Conservation (phyloP, 805 yeast genomes). For the Yamadazyma takamatsuzukensis region DNA sequence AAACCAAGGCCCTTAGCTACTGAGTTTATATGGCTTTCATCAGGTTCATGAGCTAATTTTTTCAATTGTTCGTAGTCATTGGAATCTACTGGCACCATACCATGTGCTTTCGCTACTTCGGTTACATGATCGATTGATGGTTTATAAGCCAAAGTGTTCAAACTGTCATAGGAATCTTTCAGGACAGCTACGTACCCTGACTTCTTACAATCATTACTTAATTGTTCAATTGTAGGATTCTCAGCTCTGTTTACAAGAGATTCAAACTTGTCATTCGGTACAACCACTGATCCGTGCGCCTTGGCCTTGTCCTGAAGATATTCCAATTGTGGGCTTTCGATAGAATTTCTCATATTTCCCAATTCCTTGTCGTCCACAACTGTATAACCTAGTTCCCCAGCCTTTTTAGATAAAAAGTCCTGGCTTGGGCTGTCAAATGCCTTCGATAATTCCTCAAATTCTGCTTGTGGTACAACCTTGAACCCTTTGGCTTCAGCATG, state of each 20-base stretch:
- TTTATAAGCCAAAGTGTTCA: conserved; percentile 6
- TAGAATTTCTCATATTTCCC: conserved; percentile 5
- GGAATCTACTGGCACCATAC: conserved; percentile 3
- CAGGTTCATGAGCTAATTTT: conserved; percentile 20
- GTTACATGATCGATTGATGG: conserved; percentile 9
- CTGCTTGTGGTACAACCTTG: conserved; percentile 15
- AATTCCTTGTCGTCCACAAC: conserved; percentile 3
- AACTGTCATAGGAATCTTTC: conserved; percentile 11
- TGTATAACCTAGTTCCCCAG: conserved; percentile 9
- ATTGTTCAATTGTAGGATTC: conserved; percentile 8
- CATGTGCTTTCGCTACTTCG: conserved; percentile 2
- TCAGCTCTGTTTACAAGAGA: conserved; percentile 4
- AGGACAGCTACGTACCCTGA: conserved; percentile 17
- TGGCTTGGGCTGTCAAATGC: conserved; percentile 17
- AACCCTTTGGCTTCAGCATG: conserved; percentile 19
- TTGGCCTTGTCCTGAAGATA: conserved; percentile 7
- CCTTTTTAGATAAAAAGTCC: conserved; percentile 14
- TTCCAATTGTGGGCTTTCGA: conserved; percentile 8
- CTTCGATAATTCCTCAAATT: conserved; percentile 12
- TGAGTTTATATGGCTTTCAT: conserved; percentile 12
- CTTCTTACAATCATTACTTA: conserved; percentile 1
- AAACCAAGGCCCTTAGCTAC: conserved; percentile 13
- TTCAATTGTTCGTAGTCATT: conserved; percentile 14
- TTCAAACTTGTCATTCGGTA: no score
- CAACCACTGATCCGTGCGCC: conserved; percentile 1